Conservation (phyloP, 345 rosid species). For the Heritiera fomes region DNA sequence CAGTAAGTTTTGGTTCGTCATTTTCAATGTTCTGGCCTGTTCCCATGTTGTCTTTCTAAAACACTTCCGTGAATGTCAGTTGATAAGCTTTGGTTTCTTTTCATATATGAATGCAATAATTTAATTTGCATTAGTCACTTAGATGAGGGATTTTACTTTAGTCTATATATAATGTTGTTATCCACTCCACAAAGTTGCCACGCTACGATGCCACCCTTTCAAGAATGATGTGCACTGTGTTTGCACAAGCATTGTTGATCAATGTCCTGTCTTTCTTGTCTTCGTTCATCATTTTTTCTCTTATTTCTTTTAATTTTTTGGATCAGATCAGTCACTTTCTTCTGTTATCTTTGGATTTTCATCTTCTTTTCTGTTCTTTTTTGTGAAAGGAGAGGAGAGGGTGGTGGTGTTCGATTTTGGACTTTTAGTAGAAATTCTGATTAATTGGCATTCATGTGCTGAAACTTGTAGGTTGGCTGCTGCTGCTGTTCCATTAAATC, state of each 20-base stretch:
- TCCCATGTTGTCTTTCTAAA: constrained; percentile 1
- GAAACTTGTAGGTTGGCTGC: constrained; percentile 17
- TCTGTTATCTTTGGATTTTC: not conserved
- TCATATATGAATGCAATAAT: not conserved
- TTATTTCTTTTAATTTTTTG: not conserved
- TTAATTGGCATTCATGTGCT: not conserved
- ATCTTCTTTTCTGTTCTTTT: too few relatives aligned
- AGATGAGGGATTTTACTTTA: not conserved
- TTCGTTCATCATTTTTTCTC: too few relatives aligned
- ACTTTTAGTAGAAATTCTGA: not conserved
- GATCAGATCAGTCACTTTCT: not conserved
- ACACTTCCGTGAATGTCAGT: not conserved
- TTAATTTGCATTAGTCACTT: not conserved
- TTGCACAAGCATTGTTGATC: too few relatives aligned
- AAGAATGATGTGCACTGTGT: not conserved
- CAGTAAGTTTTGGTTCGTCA: constrained; percentile 16
- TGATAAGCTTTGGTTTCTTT: not conserved
- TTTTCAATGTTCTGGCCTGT: not conserved
- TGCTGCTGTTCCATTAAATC: constrained; percentile 14
- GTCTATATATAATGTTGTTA: not conserved
- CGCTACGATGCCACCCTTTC: not conserved
- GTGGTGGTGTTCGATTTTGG: not conserved
- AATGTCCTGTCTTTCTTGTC: not conserved
- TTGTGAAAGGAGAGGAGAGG: not conserved
- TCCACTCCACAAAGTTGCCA: not conserved